Conservation (phyloP, 176 grass and related monocot species). For the Neostapfia colusana region DNA sequence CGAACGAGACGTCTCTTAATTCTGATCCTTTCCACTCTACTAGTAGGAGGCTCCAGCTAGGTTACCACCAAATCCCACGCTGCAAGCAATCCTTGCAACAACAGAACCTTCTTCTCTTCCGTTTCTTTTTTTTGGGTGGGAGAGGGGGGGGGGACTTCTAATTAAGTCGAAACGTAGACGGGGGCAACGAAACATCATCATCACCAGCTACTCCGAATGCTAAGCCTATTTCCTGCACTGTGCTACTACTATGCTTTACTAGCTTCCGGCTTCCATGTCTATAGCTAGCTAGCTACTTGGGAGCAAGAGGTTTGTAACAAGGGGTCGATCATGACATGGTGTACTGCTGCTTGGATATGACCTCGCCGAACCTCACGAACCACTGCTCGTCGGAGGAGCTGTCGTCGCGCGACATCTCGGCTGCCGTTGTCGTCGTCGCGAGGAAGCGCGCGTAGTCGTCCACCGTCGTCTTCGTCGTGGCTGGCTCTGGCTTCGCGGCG, state of each 20-base stretch:
- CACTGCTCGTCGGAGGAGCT: slow-evolving; percentile 88
- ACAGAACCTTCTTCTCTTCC: slow-evolving; percentile 35
- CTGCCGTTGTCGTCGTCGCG: slow-evolving; percentile 33
- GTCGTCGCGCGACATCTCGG: slow-evolving; percentile 40
- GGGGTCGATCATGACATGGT: slow-evolving; percentile 65
- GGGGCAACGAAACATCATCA: slow-evolving; percentile 27
- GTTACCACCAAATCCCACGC: too few relatives aligned
- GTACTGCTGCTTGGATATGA: slow-evolving; percentile 96
- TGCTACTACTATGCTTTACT: slow-evolving; percentile 53
- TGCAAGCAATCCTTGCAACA: slow-evolving; percentile 9
- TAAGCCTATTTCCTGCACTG: slow-evolving; percentile 55
- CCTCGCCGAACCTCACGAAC: slow-evolving; percentile 91
- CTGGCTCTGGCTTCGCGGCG: slow-evolving; percentile 38
- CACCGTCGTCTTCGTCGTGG: slow-evolving; percentile 31
- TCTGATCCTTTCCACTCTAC: slow-evolving; percentile 32
- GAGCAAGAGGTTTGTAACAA: too few relatives aligned
- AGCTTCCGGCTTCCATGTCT: slow-evolving; percentile 24
- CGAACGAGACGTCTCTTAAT: slow-evolving; percentile 50
- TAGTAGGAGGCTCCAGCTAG: too few relatives aligned
- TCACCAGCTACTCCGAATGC: slow-evolving; percentile 23
- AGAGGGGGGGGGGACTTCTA: slow-evolving; percentile 32
- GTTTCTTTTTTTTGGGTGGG: too few relatives aligned
- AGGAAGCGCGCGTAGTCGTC: slow-evolving; percentile 75
- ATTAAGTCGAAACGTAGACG: not conserved
- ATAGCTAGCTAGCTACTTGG: too few relatives aligned